Percentiles rank a stretch among this genome's conserved stretches.
Conservation (phyloP, 495 filamentous ascomycete species). For the Letharia columbiana region DNA sequence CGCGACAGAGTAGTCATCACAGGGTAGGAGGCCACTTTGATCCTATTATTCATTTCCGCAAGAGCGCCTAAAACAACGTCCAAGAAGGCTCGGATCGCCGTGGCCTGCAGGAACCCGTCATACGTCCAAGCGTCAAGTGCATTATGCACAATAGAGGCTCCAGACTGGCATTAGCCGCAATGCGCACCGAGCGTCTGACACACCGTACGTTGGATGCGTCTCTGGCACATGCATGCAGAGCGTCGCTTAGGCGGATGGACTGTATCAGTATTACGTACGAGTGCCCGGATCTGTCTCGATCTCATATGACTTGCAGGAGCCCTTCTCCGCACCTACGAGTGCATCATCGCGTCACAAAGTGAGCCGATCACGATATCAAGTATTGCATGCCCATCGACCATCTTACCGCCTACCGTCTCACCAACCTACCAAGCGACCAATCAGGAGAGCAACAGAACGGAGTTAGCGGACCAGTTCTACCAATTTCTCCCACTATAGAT, state of each 20-base stretch:
- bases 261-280: background rate
- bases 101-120: background rate
- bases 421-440: no score
- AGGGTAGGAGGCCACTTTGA: background rate
- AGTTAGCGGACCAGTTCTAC: no score
- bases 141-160: background rate
- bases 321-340: no score
- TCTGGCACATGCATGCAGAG: background rate
- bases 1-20: background rate
- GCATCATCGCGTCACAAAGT: no score
- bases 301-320: no score
- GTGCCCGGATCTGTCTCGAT: no score
- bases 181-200: background rate
- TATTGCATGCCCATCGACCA: no score
- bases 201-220: background rate
- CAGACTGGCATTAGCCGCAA: background rate
- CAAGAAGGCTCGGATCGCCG: background rate
- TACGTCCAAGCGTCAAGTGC: background rate
- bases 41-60: background rate
- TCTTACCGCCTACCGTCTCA: no score
- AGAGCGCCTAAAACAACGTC: background rate
- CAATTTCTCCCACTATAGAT: no score
- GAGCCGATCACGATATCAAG: no score
- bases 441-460: no score
- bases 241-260: background rate